Evolutionary conservation across 495 filamentous ascomycete species (phyloP), one percentile per base, ranked within the genome.

Genomic region (Aspergillus diversus): DNA sequence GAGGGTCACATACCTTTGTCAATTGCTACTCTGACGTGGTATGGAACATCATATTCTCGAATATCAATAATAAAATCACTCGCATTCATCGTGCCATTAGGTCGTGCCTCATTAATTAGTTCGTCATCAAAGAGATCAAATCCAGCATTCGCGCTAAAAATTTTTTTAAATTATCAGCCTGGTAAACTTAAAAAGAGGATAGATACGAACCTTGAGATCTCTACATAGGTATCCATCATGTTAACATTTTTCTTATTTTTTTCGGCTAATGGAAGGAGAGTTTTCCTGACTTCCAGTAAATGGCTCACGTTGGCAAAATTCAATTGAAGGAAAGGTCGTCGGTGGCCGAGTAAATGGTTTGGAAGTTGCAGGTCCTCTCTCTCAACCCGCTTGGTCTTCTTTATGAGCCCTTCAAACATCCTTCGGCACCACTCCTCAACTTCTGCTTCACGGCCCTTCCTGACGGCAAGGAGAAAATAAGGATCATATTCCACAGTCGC

Each of bases 41-140:
- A 99, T 68, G 93, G 95, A 69, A 99, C 95, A 79, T 99, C 95
- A 74, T 93, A 99, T 81, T 99, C 95, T 81, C 95, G 88, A 75
- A 98, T 97, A 86, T 99, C 95, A 80, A 97, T 86, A 82, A 99
- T 91, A 76, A 89, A 96, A 85, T 99, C 95, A 84, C 92, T 96
- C 56, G 93, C 93, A 80, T 97, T 92, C 70, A 85, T 83, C 81
- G 89, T 87, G 70, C 84, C 86, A 83, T 89, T 92, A 83, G 82
- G 79, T 88, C 90, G 90, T 91, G 81, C 83, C 76, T 96, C 91
- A 77, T 93, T 85, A 81, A 86, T 85, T 85, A 88, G 81, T 84
- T 88, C 88, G 73, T 97, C 90, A 78, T 97, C 95, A 89, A 97
- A 96, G 69, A 97, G 87, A 81, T 98, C 94, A 72, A 97, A 95